A percentile compares a stretch with the other conserved stretches of the same genome.
phyloP scores from a whole-genome alignment of 495 filamentous ascomycete species.

The Aspergillus leporis region DNA sequence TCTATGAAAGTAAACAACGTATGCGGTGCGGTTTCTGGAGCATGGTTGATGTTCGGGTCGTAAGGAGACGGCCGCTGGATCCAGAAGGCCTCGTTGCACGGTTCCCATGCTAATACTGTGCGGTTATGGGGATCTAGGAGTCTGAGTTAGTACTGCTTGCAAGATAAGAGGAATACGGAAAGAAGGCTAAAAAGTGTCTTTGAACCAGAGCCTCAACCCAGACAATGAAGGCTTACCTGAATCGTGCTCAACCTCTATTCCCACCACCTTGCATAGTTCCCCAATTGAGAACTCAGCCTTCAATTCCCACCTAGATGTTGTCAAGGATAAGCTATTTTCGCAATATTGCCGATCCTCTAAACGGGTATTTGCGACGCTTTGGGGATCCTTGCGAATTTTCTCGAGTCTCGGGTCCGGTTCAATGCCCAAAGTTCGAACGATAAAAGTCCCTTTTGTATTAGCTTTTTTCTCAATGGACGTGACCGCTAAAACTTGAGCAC shows the following conservation, averaged over 20 bases:
- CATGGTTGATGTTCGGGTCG: slow-evolving; percentile 32
- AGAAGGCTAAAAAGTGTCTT: too few relatives aligned
- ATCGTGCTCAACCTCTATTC: slow-evolving; percentile 31
- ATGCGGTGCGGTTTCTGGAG: slow-evolving; percentile 33
- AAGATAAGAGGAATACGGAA: too few relatives aligned
- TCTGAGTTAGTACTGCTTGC: background rate
- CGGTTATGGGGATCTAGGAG: slow-evolving; percentile 16
- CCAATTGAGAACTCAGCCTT: slow-evolving; percentile 29
- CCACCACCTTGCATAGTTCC: slow-evolving; percentile 28
- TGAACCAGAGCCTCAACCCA: too few relatives aligned
- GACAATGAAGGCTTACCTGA: slow-evolving; percentile 19
- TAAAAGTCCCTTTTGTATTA: slow-evolving; percentile 24
- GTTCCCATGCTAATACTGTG: slow-evolving; percentile 33
- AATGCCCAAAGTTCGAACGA: slow-evolving; percentile 38
- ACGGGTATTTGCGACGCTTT: background rate
- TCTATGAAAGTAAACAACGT: slow-evolving; percentile 35
- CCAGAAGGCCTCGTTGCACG: slow-evolving; percentile 33
- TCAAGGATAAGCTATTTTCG: slow-evolving; percentile 13
- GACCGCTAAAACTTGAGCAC: slow-evolving; percentile 25
- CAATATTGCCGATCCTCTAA: background rate
- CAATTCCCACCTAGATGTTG: slow-evolving; percentile 35
- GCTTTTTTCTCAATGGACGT: slow-evolving; percentile 34
- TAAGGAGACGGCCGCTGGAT: slow-evolving; percentile 30
- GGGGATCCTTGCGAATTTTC: slow-evolving; percentile 25
- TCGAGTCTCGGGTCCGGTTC: slow-evolving; percentile 29